Percentiles rank a stretch among this genome's conserved stretches.
These are phyloP conservation scores for Kingdonia uniflora DNA, from an alignment of 164 flowering plant genomes.

Conservation along the genomic window DNA sequence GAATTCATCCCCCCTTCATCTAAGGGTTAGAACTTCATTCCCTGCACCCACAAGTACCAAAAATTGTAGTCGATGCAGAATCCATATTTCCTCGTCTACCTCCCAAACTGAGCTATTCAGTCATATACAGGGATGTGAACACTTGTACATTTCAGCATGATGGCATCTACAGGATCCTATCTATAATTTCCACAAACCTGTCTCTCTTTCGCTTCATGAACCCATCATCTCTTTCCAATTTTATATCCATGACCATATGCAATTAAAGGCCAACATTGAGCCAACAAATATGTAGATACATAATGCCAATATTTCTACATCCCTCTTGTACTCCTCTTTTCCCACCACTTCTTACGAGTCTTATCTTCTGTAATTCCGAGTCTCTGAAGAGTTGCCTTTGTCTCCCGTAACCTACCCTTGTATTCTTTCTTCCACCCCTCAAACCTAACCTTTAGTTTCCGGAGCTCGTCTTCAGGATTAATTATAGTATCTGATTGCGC, in stretches of 20 bases:
- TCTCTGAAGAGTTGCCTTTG: constrained; percentile 50
- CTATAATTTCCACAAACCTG: background rate
- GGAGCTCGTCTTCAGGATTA: constrained; percentile 48
- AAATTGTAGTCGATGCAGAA: constrained; percentile 4
- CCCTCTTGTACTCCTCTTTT: constrained; percentile 24
- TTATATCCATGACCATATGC: background rate
- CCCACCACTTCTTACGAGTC: constrained; percentile 69
- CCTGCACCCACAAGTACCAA: background rate
- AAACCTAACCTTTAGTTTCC: constrained; percentile 51
- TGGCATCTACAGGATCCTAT: background rate
- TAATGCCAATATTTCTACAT: constrained; percentile 5
- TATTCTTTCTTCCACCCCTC: constrained; percentile 78
- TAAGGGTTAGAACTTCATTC: constrained; percentile 1
- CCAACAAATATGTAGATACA: background rate
- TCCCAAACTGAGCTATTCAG: background rate
- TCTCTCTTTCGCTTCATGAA: background rate
- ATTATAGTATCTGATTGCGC: constrained; percentile 18
- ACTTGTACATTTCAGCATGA: too few species aligned
- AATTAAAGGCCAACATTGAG: background rate
- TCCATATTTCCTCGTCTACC: background rate
- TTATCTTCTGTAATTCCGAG: constrained; percentile 39
- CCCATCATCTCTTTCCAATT: background rate
- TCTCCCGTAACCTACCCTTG: constrained; percentile 47
- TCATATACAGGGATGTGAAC: too few species aligned
- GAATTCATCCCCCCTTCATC: constrained; percentile 1